Base-by-base conservation (phyloP, 2,329 filamentous ascomycete species). In the Dryadomyces sulphureus region DNA sequence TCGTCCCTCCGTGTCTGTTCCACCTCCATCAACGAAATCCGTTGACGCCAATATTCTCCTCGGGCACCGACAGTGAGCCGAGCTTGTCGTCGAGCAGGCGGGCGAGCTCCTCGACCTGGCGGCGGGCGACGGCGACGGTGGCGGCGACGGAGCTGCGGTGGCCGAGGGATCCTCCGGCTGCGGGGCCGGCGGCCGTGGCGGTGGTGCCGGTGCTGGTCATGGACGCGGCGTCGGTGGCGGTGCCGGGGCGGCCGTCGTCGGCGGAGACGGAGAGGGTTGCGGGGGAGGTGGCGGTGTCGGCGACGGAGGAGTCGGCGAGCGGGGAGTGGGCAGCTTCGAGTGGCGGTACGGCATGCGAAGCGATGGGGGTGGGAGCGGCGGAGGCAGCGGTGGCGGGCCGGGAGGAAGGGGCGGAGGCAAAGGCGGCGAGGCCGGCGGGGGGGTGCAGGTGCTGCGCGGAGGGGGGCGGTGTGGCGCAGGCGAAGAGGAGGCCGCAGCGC, bases 1-100 rank as follows among this genome's bases (percentile, higher is more conserved):
- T n/a, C n/a, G n/a, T n/a, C n/a, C n/a, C n/a, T n/a, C n/a, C n/a
- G n/a, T n/a, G n/a, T n/a, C 40, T 20, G 40, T 35, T 41, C 38
- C 39, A 41, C 27, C 25, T 20, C 16, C 16, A 32, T 50, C 35
- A 55, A 16, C 50, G 50, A 16, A 54, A 52, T 5, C 52, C 49
- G 30, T 51, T 52, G 32, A 62, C 54, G 8, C 66, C 65, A 20
- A 71, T 62, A 5, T 66, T 68, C 45, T 76, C 72, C 42, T 73
- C 69, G 0, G 75, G 72, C 24, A 77, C 66, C 14, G 61, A 61
- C 49, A 79, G 56, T 14, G 65, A 63, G 6, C 70, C 70, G 6
- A 81, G 63, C 60, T 72, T 72, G n/a, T 72, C 71, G 51, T 81
- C 76, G 52, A 81, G 57, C 68, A 72, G 77, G 46, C 65, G 62